Percentiles rank a stretch among this genome's conserved stretches.
Evolutionary conservation across 176 grass and related monocot genomes (phyloP).

Genomic region (Aegilops sharonensis): DNA sequence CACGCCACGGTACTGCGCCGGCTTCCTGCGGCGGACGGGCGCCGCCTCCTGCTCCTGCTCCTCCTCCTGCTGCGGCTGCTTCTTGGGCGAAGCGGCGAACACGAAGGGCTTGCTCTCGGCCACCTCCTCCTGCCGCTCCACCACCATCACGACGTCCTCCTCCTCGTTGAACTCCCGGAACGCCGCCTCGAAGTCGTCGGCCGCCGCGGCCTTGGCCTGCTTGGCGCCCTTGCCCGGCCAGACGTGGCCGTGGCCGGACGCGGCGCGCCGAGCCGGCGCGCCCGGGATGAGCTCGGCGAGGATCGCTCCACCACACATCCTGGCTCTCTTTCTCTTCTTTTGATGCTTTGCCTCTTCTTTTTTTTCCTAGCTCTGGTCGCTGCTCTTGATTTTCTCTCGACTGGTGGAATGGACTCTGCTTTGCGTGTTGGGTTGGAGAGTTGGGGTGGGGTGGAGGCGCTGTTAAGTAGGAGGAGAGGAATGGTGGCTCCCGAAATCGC

Average conservation of each 20-base stretch:
- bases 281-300: slow-evolving; percentile 58
- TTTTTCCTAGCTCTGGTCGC: background rate
- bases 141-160: slow-evolving; percentile 12
- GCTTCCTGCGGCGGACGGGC: background rate
- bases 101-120: slow-evolving; percentile 38
- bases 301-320: slow-evolving; percentile 83
- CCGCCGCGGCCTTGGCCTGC: background rate
- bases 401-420: background rate
- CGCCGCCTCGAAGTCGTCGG: slow-evolving; percentile 79
- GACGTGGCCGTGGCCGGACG: slow-evolving; percentile 13
- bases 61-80: background rate
- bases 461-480: slow-evolving; percentile 18
- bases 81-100: background rate
- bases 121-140: background rate
- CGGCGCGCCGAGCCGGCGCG: slow-evolving; percentile 33
- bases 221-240: slow-evolving; percentile 24
- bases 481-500: slow-evolving; percentile 32
- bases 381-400: too few species aligned
- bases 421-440: background rate
- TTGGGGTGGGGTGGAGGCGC: background rate
- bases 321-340: background rate
- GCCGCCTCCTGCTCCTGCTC: background rate
- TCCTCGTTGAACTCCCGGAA: slow-evolving; percentile 58
- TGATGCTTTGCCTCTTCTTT: background rate
- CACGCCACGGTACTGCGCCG: slow-evolving; percentile 53